Evolutionary conservation across 768 basidiomycete species (phyloP).

Genomic region (Russula emetica): DNA sequence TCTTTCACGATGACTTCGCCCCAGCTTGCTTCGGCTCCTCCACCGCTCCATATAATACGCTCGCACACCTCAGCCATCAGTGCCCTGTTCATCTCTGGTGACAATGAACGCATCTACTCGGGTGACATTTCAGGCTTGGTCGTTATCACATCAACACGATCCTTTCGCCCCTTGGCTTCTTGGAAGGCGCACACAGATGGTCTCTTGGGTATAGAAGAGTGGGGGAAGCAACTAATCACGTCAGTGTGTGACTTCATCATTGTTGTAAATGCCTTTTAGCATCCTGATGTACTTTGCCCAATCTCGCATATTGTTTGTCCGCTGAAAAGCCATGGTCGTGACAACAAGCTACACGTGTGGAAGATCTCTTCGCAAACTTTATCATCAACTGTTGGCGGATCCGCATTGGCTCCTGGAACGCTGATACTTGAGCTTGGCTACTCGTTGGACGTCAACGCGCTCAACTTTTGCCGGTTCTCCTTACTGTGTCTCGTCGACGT

Average conservation of each 20-base stretch:
- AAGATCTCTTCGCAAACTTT: slow-evolving; percentile 45
- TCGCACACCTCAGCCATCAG: slow-evolving; percentile 62
- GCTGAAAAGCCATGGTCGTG: slow-evolving; percentile 66
- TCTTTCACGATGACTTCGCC: not conserved
- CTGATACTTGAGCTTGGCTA: slow-evolving; percentile 51
- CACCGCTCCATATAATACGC: slow-evolving; percentile 73
- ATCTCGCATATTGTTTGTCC: not conserved
- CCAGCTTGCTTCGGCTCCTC: slow-evolving; percentile 33
- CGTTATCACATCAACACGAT: slow-evolving; percentile 67
- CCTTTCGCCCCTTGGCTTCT: slow-evolving; percentile 63
- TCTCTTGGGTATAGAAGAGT: slow-evolving; percentile 76
- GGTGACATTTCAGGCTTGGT: slow-evolving; percentile 80
- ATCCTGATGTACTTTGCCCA: no score
- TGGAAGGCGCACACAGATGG: slow-evolving; percentile 82
- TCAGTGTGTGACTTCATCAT: slow-evolving; percentile 40
- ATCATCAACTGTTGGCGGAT: slow-evolving; percentile 43
- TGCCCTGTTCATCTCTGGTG: slow-evolving; percentile 56
- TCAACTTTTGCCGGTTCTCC: slow-evolving; percentile 92
- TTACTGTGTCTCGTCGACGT: slow-evolving; percentile 41
- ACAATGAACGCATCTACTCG: slow-evolving; percentile 81
- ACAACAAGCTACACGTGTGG: slow-evolving; percentile 84
- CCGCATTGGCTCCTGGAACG: slow-evolving; percentile 50
- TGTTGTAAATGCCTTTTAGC: not conserved
- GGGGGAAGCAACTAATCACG: slow-evolving; percentile 67
- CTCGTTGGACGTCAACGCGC: slow-evolving; percentile 84